phyloP scores from a whole-genome alignment of 495 filamentous ascomycete species.

The Xylaria cubensis region DNA sequence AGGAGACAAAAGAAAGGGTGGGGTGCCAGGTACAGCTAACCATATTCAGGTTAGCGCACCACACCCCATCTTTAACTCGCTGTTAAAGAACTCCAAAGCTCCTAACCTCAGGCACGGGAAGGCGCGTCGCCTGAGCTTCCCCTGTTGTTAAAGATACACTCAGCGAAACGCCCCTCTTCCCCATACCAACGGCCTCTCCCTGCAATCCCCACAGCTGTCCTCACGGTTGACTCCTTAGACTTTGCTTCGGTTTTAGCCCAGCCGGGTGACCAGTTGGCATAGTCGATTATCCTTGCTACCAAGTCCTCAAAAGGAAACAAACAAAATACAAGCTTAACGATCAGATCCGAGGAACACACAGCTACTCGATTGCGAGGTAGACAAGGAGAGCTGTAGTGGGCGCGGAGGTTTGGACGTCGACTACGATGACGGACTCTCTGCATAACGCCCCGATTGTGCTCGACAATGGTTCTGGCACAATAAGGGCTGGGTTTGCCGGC shows the following conservation, averaged over 20 bases:
- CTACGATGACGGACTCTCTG: conserved; percentile 80
- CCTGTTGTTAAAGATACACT: conserved; percentile 1
- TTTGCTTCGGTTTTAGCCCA: background rate
- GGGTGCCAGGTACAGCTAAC: conserved; percentile 12
- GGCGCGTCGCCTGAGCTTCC: conserved; percentile 40
- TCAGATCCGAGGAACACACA: background rate
- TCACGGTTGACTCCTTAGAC: background rate
- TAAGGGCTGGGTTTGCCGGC: conserved; percentile 95
- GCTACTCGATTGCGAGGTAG: conserved; percentile 9
- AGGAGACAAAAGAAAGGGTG: background rate
- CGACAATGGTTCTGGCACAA: conserved; percentile 98
- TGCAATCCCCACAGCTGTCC: background rate
- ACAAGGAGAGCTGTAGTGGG: conserved; percentile 26
- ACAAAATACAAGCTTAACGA: background rate
- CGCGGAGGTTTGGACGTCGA: conserved; percentile 29
- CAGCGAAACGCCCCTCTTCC: conserved; percentile 11
- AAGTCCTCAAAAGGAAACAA: background rate
- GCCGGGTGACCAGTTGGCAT: background rate
- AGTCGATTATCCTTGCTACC: background rate
- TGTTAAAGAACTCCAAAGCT: conserved; percentile 35
- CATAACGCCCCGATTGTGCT: conserved; percentile 98
- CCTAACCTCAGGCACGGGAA: conserved; percentile 37
- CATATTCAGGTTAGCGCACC: conserved; percentile 8
- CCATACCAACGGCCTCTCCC: background rate
- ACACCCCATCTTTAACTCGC: conserved; percentile 10